Base-by-base conservation (phyloP, 2,329 filamentous ascomycete species). In the Xylariomycetidae sp. region DNA sequence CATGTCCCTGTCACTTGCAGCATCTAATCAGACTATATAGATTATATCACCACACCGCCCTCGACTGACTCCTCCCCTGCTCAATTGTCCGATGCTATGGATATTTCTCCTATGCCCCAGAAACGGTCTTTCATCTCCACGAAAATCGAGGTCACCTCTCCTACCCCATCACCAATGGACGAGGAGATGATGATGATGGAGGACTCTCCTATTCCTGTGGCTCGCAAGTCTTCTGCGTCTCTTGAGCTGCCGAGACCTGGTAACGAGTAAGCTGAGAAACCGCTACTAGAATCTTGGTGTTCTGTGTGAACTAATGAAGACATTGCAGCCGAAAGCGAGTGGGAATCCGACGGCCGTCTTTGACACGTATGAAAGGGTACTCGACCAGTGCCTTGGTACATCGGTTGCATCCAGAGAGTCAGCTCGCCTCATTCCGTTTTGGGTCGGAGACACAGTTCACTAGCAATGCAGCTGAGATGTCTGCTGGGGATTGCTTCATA, bases 41-140 rank as follows among this genome's bases (percentile, higher is more conserved):
- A 86, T 58, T 77, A 75, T 52, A 77, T 87, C 50, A 94, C 84
- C 22, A 95, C 89, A 23, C 88, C 92, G 38, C 86, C 88, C 27
- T 81, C 80, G 15, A 38, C 64, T 3, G 85, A 87, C 2, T 96
- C 89, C 6, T 94, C 90, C 27, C 88, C 89, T 6, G 78, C 77
- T 35, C 74, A 74, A 22, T 62, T 71, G 34, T 74, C 77, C 40
- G 88, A 95, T 58, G 71, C 79, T 36, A 95, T 97, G 88, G 89
- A 97, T 54, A 81, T 96, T 60, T 96, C 90, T 27, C 90, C 92
- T 25, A 66, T 97, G 25, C 89, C 88, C 40, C 88, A 95, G 68
- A 96, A 95, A 68, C 69, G 74, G 18, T 74, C 84, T 10, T 88
- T 79, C 53, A 63, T 71, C 62, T 59, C 70, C 18, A 72, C n/a